Base-by-base conservation (phyloP, 2,329 filamentous ascomycete genomes). In the Aspergillus ochraceus region DNA sequence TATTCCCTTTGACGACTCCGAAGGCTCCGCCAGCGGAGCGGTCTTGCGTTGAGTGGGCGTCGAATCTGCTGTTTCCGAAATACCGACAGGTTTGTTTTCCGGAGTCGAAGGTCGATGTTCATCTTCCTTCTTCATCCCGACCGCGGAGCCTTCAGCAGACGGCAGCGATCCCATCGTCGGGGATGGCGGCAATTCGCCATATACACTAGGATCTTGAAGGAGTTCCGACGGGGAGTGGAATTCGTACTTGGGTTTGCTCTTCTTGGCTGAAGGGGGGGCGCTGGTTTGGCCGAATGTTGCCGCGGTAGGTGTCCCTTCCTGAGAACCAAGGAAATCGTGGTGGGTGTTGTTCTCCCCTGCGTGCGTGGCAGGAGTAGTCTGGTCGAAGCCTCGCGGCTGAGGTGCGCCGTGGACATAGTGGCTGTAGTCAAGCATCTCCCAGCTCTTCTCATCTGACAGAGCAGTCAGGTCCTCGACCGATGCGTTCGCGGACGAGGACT, bases 281-380 rank as follows among this genome's bases (percentile, higher is more conserved):
- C 60, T 30, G 2, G 67, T 68, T 50, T 74, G 58, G 14, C 76
- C 71, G 54, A 83, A 83, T 10, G 79, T 74, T 19, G 80, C 81
- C 4, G 88, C 88, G 61, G 86, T 90, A 1, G 90, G 90, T 1
- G 90, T 92, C 0, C 84, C 83, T 68, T 91, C 85, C 64, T 87
- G 80, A 6, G 88, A 90, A 49, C 81, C 88, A 9, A 87, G 76
- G 29, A 83, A 70, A 53, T 87, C 84, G 9, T 63, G 29, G 0
- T 69, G 63, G 12, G 77, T 68, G 10, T 72, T 68, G 4, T 76
- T 71, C 1, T 69, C 64, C 20, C 73, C 57, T 17, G 74, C 65
- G 11, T 66, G 60, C 17, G 68, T 62, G 6, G 69, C 68, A 12
- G 81, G 83, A 5, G 74, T 63, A 0, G 36, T 42, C 36, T 42